Percentiles rank a stretch among this genome's conserved stretches.
Conservation (phyloP, 129 eudicot genomes). For the Tanacetum coccineum region DNA sequence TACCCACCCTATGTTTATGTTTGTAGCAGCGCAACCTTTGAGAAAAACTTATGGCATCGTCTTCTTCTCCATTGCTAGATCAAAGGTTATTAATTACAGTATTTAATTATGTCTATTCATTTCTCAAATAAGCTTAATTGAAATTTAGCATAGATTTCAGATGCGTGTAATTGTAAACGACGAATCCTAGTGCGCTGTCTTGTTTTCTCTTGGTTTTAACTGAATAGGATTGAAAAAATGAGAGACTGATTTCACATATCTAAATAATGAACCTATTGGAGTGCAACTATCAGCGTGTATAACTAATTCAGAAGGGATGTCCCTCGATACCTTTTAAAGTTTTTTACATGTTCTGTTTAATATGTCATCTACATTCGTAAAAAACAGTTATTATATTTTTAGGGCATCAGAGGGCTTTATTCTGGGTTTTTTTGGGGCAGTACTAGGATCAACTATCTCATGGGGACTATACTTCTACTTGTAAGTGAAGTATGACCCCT, state of each 20-base stretch:
- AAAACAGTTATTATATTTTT: conserved; percentile 17
- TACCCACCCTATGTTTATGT: no score
- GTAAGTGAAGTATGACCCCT: conserved; percentile 39
- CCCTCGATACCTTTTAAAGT: neutral
- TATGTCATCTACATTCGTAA: conserved; percentile 14
- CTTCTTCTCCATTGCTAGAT: conserved; percentile 71
- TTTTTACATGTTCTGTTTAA: conserved; percentile 10
- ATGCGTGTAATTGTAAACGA: no score
- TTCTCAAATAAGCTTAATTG: no score
- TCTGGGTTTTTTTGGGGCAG: conserved; percentile 88
- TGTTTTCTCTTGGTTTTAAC: no score
- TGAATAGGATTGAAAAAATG: no score
- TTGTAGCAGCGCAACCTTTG: neutral
- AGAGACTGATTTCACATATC: no score
- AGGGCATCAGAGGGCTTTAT: conserved; percentile 96
- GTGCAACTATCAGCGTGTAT: no score
- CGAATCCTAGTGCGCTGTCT: no score
- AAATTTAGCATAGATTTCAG: no score
- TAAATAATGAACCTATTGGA: no score
- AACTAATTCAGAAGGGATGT: neutral
- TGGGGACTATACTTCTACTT: conserved; percentile 97
- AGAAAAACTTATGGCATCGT: neutral
- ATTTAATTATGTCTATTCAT: no score
- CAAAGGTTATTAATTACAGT: conserved; percentile 82
- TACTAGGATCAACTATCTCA: conserved; percentile 90